A percentile compares a stretch with the other conserved stretches of the same genome.
Evolutionary conservation across 139 green algal species (phyloP).

Genomic region (Ostreobium quekettii): DNA sequence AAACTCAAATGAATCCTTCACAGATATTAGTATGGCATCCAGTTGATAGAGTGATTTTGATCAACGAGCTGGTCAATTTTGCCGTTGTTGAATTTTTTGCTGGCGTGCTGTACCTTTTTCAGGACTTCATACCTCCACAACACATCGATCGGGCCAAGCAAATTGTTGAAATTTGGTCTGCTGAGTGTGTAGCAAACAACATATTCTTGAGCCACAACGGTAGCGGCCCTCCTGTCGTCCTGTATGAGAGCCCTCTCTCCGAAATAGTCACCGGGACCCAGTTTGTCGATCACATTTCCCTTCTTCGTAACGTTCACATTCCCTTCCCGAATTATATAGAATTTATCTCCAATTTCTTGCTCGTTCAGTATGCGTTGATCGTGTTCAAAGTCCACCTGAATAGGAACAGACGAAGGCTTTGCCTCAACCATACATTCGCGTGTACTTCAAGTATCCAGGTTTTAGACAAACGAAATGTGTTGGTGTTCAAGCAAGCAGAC

Average conservation of each 20-base stretch:
- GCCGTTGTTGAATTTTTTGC: no score
- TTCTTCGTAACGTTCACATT: slow-evolving; percentile 40
- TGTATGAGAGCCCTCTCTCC: slow-evolving; percentile 67
- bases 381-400: slow-evolving; percentile 37
- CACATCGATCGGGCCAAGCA: slow-evolving; percentile 75
- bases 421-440: no score
- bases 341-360: slow-evolving; percentile 41
- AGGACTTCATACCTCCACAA: slow-evolving; percentile 78
- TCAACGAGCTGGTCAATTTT: no score
- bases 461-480: no score
- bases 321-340: slow-evolving; percentile 66
- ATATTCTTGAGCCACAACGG: slow-evolving; percentile 36
- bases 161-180: slow-evolving; percentile 52
- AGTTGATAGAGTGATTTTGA: no score
- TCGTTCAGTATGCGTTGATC: slow-evolving; percentile 38
- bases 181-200: slow-evolving; percentile 61
- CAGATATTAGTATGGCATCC: no score
- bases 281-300: slow-evolving; percentile 22
- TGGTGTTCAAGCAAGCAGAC: no score
- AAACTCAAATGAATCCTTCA: no score
- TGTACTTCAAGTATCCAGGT: no score
- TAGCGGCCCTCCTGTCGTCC: slow-evolving; percentile 28
- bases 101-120: slow-evolving; percentile 43
- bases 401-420: no score
- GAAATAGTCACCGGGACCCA: slow-evolving; percentile 58